A percentile compares a stretch with the other conserved stretches of the same genome.
phyloP scores from a whole-genome alignment of 139 green algal species.

The Nannochloris sp. region DNA sequence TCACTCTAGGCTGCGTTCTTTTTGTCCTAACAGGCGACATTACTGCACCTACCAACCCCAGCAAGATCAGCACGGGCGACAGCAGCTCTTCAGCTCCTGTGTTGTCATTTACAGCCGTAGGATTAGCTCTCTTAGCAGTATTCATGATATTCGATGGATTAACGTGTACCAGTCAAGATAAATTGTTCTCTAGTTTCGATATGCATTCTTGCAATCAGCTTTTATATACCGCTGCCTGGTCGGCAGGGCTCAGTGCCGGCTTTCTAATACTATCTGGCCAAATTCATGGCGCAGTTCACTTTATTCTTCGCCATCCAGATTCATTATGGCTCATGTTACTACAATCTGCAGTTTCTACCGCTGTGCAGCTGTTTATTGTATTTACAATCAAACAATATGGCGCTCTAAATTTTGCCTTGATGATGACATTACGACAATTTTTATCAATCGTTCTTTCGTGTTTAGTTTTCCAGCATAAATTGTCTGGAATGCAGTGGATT shows the following conservation, averaged over 20 bases:
- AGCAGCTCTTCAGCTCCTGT: background rate
- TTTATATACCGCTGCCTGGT: slow-evolving; percentile 10
- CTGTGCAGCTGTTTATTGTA: slow-evolving; percentile 61
- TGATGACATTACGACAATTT: slow-evolving; percentile 92
- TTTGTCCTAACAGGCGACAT: slow-evolving; percentile 21
- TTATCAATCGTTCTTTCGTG: slow-evolving; percentile 82
- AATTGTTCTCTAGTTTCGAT: slow-evolving; percentile 1
- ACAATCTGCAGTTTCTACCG: slow-evolving; percentile 55
- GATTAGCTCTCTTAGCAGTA: background rate
- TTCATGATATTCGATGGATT: slow-evolving; percentile 22
- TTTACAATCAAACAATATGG: slow-evolving; percentile 88
- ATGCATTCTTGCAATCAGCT: slow-evolving; percentile 18
- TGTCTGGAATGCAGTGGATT: slow-evolving; percentile 58
- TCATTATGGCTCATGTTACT: slow-evolving; percentile 47
- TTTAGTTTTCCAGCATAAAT: slow-evolving; percentile 67
- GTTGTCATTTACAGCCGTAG: background rate
- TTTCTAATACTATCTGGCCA: slow-evolving; percentile 33
- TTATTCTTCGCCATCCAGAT: slow-evolving; percentile 56
- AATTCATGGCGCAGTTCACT: slow-evolving; percentile 54
- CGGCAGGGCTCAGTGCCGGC: background rate
- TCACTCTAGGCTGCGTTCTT: slow-evolving; percentile 5
- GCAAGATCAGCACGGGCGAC: background rate
- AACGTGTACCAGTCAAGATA: slow-evolving; percentile 14
- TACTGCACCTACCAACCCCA: background rate
- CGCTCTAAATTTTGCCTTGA: slow-evolving; percentile 86